A percentile compares a stretch with the other conserved stretches of the same genome.
These are phyloP conservation scores for Beauveria caledonica DNA, from an alignment of 2,329 filamentous ascomycete genomes.

Conservation along the genomic window DNA sequence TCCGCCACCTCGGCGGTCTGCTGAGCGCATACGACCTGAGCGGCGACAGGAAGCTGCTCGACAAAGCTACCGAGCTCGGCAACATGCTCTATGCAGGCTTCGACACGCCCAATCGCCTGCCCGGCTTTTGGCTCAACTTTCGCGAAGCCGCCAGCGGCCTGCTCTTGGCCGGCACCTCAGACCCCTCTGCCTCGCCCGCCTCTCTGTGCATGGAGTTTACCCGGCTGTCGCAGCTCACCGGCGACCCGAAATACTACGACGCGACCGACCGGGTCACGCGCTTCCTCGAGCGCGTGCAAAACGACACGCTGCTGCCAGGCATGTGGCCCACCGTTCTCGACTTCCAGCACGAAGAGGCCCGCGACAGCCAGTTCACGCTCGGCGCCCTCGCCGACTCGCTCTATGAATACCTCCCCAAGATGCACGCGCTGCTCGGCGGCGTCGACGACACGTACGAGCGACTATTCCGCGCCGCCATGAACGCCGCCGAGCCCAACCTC, in stretches of 20 bases:
- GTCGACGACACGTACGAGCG: constrained; percentile 27
- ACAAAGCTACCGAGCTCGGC: constrained; percentile 53
- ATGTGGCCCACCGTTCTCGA: constrained; percentile 55
- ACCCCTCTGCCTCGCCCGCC: constrained; percentile 34
- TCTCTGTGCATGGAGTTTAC: constrained; percentile 55
- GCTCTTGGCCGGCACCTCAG: constrained; percentile 22
- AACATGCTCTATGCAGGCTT: constrained; percentile 55
- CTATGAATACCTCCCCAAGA: constrained; percentile 59
- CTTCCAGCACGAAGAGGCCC: constrained; percentile 20
- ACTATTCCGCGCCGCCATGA: constrained; percentile 38
- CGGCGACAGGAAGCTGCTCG: constrained; percentile 41
- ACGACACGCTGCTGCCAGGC: constrained; percentile 46
- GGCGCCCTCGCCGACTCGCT: constrained; percentile 48
- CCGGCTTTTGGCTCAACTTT: constrained; percentile 39
- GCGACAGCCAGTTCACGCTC: constrained; percentile 30
- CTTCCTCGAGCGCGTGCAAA: constrained; percentile 43
- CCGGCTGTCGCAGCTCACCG: constrained; percentile 52
- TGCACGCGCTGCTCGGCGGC: constrained; percentile 59
- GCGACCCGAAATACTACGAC: constrained; percentile 52
- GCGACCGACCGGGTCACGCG: constrained; percentile 50
- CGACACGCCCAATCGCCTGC: constrained; percentile 59
- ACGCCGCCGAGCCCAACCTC: constrained; percentile 50
- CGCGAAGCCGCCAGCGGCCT: constrained; percentile 27
- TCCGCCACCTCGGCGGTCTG: constrained; percentile 59
- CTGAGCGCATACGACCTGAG: constrained; percentile 61